phyloP scores from a whole-genome alignment of 2,329 filamentous ascomycete species.

The Chaetomium olivaceum region DNA sequence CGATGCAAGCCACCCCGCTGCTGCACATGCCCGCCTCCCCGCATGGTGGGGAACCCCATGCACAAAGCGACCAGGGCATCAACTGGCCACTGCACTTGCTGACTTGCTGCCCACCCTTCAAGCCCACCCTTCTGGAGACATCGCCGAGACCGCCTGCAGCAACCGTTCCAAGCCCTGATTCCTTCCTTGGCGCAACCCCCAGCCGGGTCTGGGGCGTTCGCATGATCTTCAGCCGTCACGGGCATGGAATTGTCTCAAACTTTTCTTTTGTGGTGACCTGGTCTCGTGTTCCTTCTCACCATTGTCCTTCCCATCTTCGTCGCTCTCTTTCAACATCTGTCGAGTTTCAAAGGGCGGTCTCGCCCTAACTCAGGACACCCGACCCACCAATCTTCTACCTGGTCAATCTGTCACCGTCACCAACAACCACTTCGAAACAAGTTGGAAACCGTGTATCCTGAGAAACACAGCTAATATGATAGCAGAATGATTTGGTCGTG shows the following conservation, averaged over 20 bases:
- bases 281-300: slow-evolving; percentile 9
- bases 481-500: slow-evolving; percentile 5
- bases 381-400: background rate
- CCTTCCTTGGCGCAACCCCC: slow-evolving; percentile 7
- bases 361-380: background rate
- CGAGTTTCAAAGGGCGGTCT: background rate
- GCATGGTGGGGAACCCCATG: slow-evolving; percentile 9
- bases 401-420: background rate
- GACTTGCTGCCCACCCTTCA: background rate
- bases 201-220: background rate
- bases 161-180: background rate
- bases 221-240: slow-evolving; percentile 8
- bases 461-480: background rate
- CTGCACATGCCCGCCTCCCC: slow-evolving; percentile 2
- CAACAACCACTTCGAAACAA: background rate
- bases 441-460: background rate
- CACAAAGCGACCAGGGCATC: background rate
- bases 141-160: background rate
- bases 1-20: background rate
- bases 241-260: background rate
- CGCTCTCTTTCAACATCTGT: slow-evolving; percentile 1
- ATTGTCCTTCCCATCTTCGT: slow-evolving; percentile 5
- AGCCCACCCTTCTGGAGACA: slow-evolving; percentile 3
- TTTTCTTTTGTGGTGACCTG: background rate
- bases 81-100: background rate